Evolutionary conservation across 345 rosid genomes (phyloP).

Genomic region (Mercurialis annua): DNA sequence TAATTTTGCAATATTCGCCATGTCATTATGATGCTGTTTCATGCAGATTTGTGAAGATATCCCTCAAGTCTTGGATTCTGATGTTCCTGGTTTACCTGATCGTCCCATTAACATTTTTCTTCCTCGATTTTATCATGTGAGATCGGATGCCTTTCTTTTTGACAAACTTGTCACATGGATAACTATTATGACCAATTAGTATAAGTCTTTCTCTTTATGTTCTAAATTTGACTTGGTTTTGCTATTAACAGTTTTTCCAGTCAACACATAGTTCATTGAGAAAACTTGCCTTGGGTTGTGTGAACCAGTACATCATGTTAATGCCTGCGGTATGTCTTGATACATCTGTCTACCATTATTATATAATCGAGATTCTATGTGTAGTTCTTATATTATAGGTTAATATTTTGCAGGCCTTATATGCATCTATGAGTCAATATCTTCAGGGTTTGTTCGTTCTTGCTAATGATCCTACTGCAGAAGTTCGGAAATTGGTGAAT

Average conservation of each 20-base stretch:
- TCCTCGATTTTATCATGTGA: conserved; percentile 81
- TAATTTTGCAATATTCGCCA: not conserved
- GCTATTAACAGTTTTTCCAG: conserved; percentile 72
- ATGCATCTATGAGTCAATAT: conserved; percentile 46
- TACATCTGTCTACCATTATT: conserved; percentile 4
- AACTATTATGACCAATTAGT: not conserved
- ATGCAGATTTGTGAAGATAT: conserved; percentile 90
- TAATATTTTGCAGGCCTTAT: conserved; percentile 57
- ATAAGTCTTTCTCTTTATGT: not conserved
- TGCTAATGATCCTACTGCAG: conserved; percentile 72
- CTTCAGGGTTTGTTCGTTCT: conserved; percentile 90
- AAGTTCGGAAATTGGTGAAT: conserved; percentile 62
- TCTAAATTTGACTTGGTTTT: conserved; percentile 13
- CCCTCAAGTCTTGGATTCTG: conserved; percentile 82
- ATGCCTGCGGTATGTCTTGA: conserved; percentile 89
- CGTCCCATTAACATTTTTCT: conserved; percentile 79
- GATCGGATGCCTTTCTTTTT: not conserved
- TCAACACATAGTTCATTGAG: conserved; percentile 80
- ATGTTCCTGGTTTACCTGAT: conserved; percentile 82
- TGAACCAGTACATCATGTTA: conserved; percentile 80
- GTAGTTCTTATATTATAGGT: conserved; percentile 2
- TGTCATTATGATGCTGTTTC: not conserved
- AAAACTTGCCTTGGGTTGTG: conserved; percentile 80
- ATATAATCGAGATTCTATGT: not conserved
- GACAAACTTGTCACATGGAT: not conserved